Evolutionary conservation across 441 rosid species (phyloP), one percentile per base, ranked within the genome.

Genomic region (Gossypium lobatum): DNA sequence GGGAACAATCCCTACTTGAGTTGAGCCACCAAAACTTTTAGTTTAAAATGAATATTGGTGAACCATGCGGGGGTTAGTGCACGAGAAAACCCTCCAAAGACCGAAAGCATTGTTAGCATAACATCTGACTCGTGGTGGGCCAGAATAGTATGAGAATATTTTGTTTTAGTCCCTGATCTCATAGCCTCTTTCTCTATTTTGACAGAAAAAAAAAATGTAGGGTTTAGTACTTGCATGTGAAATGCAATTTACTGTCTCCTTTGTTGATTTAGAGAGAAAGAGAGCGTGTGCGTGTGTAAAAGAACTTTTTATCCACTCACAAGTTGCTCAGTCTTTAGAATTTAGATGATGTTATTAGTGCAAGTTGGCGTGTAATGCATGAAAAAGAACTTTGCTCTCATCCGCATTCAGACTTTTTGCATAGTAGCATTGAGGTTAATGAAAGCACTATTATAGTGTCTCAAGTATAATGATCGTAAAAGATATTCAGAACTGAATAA

Each of bases 331-430:
- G 16, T 69, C 60, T 69, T 69, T 69, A 52, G 61, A 52, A 26
- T 26, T 53, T 26, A n/a, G 59, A 14, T 68, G 59, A 50, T 23
- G 3, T 50, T 50, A 50, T 69, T 34, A 69, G 61, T 52, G 72
- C 61, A 69, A 28, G 72, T 53, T 79, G 57, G 76, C 57, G 74
- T 62, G 79, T 73, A 73, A 67, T 57, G 69, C 82, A 69, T 68
- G 37, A 59, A 39, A 39, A 46, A 65, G 28, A 59, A 50, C 31
- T 55, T 45, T 17, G 16, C 55, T 26, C 46, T 46, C 57, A 52
- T 53, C 45, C 28, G 54, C 54, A 9, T 64, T 18, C 2, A 58
- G 60, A 8, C 17, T 11, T 20, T 17, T 62, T 61, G 60, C 62
- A 5, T 31, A 31, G 50, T 17, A 7, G 34, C 65, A 37, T 71